Conservation (phyloP, 768 basidiomycete genomes). For the Rhizopogon roseolus region DNA sequence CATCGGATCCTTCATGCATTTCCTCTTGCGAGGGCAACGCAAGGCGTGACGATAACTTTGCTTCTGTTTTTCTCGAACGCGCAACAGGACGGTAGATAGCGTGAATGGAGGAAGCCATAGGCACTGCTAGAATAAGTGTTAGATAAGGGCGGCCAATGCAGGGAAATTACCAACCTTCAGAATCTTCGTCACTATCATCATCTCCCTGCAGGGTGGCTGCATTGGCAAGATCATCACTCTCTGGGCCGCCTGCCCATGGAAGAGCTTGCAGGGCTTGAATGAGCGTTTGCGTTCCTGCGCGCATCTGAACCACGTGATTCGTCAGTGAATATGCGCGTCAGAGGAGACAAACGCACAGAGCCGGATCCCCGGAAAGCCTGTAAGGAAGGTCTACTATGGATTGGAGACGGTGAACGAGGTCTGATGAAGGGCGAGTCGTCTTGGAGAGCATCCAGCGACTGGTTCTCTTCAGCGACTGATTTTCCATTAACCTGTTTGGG, state of each 20-base stretch:
- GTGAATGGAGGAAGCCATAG: slow-evolving; percentile 80
- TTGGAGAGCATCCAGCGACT: slow-evolving; percentile 12
- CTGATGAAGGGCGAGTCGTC: slow-evolving; percentile 68
- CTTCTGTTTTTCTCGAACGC: slow-evolving; percentile 46
- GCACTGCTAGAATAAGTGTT: slow-evolving; percentile 25
- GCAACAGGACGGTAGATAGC: slow-evolving; percentile 81
- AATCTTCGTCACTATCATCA: slow-evolving; percentile 65
- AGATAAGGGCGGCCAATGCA: slow-evolving; percentile 4
- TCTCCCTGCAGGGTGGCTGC: slow-evolving; percentile 36
- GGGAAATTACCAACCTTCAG: slow-evolving; percentile 26
- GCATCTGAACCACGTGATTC: slow-evolving; percentile 50
- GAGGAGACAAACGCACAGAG: slow-evolving; percentile 47
- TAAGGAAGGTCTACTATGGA: slow-evolving; percentile 39
- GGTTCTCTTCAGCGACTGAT: slow-evolving; percentile 3
- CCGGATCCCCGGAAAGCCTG: slow-evolving; percentile 60
- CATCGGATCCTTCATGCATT: slow-evolving; percentile 28
- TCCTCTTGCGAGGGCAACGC: slow-evolving; percentile 9
- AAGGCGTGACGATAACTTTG: slow-evolving; percentile 12
- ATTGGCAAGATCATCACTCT: slow-evolving; percentile 57
- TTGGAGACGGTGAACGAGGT: slow-evolving; percentile 61
- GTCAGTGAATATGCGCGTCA: slow-evolving; percentile 3
- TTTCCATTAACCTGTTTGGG: slow-evolving; percentile 7
- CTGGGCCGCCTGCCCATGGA: slow-evolving; percentile 67
- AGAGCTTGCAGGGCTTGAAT: slow-evolving; percentile 86
- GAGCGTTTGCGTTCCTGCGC: slow-evolving; percentile 81